A percentile compares a stretch with the other conserved stretches of the same genome.
phyloP scores from a whole-genome alignment of 345 rosid species.

The Rhodomyrtus tomentosa region DNA sequence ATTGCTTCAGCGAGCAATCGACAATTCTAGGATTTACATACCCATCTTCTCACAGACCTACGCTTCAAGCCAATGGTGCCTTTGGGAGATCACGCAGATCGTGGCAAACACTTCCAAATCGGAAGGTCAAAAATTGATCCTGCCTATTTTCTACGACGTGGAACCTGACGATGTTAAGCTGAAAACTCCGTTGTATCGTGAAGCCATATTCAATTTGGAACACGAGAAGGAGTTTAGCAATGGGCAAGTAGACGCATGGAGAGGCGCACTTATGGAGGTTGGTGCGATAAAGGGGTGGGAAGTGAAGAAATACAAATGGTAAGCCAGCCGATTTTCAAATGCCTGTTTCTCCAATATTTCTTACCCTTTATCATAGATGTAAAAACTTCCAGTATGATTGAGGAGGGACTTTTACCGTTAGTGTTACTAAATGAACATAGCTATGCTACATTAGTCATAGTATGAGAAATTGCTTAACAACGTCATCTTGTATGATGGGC shows the following conservation, averaged over 20 bases:
- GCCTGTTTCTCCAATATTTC: too few species aligned
- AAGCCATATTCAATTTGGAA: neutral
- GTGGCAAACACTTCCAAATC: neutral
- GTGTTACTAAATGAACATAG: too few species aligned
- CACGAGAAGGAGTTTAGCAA: accelerated
- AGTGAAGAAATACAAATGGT: neutral
- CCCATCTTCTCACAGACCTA: neutral
- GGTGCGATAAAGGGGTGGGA: neutral
- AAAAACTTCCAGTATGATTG: too few species aligned
- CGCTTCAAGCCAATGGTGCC: neutral
- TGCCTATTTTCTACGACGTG: neutral
- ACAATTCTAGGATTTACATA: neutral
- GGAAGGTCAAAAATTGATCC: neutral
- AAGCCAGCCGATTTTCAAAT: neutral
- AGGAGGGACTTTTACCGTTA: too few species aligned
- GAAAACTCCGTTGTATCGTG: neutral
- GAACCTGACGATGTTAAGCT: neutral
- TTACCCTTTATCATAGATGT: too few species aligned
- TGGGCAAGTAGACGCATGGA: neutral
- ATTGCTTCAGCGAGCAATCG: neutral
- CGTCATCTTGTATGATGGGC: too few species aligned
- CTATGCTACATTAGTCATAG: too few species aligned
- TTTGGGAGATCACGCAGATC: accelerated
- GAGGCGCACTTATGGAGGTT: neutral
- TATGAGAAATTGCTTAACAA: too few species aligned